Evolutionary conservation across 75 land plant species (phyloP).

Genomic region (Azolla pinnata): DNA sequence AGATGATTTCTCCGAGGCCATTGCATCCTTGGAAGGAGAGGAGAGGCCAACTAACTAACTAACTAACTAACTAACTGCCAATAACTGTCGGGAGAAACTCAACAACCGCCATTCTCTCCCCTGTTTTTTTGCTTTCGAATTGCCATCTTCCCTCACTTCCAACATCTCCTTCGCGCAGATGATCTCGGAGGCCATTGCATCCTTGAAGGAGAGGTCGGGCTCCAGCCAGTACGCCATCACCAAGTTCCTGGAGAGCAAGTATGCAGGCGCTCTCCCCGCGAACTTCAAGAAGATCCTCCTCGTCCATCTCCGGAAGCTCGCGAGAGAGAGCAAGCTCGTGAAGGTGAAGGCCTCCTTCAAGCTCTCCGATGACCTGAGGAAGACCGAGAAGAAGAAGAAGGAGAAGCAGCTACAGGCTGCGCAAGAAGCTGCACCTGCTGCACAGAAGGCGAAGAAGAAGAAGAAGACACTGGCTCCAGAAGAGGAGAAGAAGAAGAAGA

Average conservation of each 20-base stretch:
- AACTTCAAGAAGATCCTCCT: constrained; percentile 61
- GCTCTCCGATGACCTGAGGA: constrained; percentile 31
- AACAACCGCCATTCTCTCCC: background rate
- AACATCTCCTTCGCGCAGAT: constrained; percentile 30
- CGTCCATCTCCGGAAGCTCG: constrained; percentile 48
- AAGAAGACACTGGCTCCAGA: background rate
- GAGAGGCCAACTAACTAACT: too few species aligned
- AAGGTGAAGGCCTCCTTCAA: constrained; percentile 78
- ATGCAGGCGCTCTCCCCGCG: constrained; percentile 35
- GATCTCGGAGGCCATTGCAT: constrained; percentile 61
- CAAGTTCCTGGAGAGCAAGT: constrained; percentile 67
- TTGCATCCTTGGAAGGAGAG: too few species aligned
- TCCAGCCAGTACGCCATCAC: constrained; percentile 79
- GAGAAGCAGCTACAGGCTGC: background rate
- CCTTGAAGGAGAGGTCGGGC: constrained; percentile 67
- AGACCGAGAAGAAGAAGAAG: background rate
- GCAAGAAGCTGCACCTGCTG: constrained; percentile 3
- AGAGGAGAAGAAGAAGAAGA: background rate
- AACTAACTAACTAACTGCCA: too few species aligned
- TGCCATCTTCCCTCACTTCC: background rate
- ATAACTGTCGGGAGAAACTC: background rate
- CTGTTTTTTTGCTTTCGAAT: background rate
- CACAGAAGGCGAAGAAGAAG: background rate
- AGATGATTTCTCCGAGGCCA: too few species aligned
- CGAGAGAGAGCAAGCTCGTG: constrained; percentile 39